phyloP scores from a whole-genome alignment of 2,329 filamentous ascomycete species.

The Botryotinia narcissicola region DNA sequence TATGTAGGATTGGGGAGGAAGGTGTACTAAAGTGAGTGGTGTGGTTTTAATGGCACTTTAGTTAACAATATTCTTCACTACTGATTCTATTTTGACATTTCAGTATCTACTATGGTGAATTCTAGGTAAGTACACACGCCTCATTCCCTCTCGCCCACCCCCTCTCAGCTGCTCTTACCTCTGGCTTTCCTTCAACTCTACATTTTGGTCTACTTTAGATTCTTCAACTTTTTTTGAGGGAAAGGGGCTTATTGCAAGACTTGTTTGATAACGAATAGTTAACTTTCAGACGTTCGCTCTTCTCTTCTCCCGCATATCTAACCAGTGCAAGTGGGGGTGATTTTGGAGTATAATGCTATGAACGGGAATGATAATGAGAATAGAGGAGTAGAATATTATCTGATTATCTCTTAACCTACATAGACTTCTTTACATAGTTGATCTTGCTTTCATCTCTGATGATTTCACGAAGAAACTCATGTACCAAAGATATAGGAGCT shows the following conservation, averaged over 20 bases:
- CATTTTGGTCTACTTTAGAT: neutral
- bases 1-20: neutral
- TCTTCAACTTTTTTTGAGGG: neutral
- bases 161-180: neutral
- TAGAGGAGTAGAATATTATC: neutral
- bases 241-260: neutral
- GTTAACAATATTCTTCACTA: neutral
- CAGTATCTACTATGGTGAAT: neutral
- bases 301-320: neutral
- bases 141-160: neutral
- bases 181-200: neutral
- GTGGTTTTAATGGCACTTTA: neutral
- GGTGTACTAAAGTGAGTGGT: neutral
- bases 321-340: neutral
- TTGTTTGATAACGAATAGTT: neutral
- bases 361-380: neutral
- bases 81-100: neutral
- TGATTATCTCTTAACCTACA: neutral
- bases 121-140: neutral
- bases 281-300: neutral
- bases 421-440: neutral
- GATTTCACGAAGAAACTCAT: neutral
- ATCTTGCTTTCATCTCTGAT: neutral
- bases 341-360: neutral
- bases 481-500: neutral